Percentiles rank a stretch among this genome's conserved stretches.
phyloP scores from a whole-genome alignment of 495 filamentous ascomycete genomes.

The Penicillium antarcticum region DNA sequence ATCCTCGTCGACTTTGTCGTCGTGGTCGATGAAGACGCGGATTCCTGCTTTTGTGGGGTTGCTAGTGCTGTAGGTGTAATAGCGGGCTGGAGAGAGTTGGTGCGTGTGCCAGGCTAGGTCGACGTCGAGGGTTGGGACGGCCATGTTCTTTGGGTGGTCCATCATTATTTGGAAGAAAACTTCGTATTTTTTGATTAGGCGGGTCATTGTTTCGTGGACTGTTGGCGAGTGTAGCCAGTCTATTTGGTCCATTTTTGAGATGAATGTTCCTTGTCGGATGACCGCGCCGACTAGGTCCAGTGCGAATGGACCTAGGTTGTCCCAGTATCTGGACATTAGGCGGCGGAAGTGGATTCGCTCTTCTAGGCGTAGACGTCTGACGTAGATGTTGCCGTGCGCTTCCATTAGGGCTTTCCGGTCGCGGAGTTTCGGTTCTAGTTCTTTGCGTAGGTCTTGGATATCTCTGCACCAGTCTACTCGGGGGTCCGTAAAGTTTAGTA shows the following conservation, averaged over 20 bases:
- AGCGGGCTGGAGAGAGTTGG: constrained; percentile 57
- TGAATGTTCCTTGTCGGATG: constrained; percentile 71
- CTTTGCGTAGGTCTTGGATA: constrained; percentile 10
- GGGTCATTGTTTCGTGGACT: constrained; percentile 58
- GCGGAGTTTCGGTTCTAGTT: constrained; percentile 9
- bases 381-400: not conserved
- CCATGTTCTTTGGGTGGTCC: constrained; percentile 47
- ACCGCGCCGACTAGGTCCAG: constrained; percentile 76
- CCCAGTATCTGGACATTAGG: constrained; percentile 81
- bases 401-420: constrained; percentile 8
- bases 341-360: constrained; percentile 55
- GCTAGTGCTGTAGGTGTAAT: constrained; percentile 50
- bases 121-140: constrained; percentile 79
- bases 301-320: constrained; percentile 66
- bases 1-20: constrained; percentile 76
- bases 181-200: constrained; percentile 64
- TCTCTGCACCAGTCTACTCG: constrained; percentile 15
- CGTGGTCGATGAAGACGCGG: constrained; percentile 66
- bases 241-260: constrained; percentile 76
- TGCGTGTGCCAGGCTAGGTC: constrained; percentile 76
- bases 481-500: constrained; percentile 34
- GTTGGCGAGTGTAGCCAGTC: constrained; percentile 74
- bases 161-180: constrained; percentile 67
- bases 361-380: not conserved
- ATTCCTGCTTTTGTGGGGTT: not conserved